Base-by-base conservation (phyloP, 2,329 filamentous ascomycete genomes). In the Penicillium sp. region DNA sequence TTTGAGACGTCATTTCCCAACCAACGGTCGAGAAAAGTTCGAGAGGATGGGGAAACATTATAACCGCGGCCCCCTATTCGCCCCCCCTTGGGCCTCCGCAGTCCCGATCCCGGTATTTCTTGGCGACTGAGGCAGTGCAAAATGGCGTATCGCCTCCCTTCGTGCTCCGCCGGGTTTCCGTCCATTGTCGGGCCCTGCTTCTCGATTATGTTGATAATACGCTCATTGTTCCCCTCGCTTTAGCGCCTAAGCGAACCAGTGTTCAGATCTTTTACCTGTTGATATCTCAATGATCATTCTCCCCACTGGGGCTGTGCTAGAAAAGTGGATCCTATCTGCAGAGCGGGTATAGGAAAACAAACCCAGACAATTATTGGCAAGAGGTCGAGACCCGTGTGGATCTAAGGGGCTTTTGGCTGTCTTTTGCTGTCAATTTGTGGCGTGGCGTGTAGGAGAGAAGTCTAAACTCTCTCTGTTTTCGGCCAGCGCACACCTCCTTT, bases 51-150 rank as follows among this genome's bases (percentile, higher is more conserved):
- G 31, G 22, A 48, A 31, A 16, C 16, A 21, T n/a, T 14, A 13
- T 13, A 48, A 29, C 22, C 22, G n/a, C 13, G 33, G 14, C 7
- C 24, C 48, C 48, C 37, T 51, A 39, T 51, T 51, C 33, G 37
- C 29, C 31, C 7, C 11, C 21, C 33, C 6, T 21, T 52, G n/a
- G n/a, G 11, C 16, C 49, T 52, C 50, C 50, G 50, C 50, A 35
- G 37, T 41, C 19, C 39, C 35, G 35, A 19, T 52, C 50, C 50
- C 37, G 37, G 37, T 16, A 11, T n/a, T 16, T 26, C 58, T 60
- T 60, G 58, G 58, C 58, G 31, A 67, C 21, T 68, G 70, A 70
- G 70, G 70, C 70, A 70, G 70, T 72, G 70, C 70, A 72, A 62
- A 31, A 54, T 58, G 61, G 43, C 21, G 22, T 29, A 27, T 19